A percentile compares a stretch with the other conserved stretches of the same genome.
Evolutionary conservation across 2,329 filamentous ascomycete genomes (phyloP).

Genomic region (Colletotrichum sp.): DNA sequence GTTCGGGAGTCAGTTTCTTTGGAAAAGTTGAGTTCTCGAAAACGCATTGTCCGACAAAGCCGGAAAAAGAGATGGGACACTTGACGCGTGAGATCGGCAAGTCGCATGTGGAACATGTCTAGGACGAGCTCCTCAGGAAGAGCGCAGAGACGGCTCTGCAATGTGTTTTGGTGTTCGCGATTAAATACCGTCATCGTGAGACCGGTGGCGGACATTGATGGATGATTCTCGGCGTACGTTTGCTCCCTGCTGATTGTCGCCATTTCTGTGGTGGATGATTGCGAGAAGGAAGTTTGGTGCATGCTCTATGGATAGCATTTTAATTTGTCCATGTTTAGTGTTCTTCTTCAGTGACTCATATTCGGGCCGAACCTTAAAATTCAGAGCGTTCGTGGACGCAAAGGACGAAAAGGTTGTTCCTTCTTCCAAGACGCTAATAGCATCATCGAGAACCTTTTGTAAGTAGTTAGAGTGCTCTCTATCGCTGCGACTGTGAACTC

Average conservation of each 20-base stretch:
- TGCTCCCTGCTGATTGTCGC: background rate
- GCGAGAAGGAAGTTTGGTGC: background rate
- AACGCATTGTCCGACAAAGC: accelerated
- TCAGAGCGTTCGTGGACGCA: background rate
- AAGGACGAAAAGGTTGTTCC: background rate
- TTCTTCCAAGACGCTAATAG: background rate
- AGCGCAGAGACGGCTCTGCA: background rate
- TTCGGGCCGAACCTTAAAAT: background rate
- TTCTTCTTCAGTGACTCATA: background rate
- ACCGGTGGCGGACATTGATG: accelerated
- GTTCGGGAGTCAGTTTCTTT: accelerated
- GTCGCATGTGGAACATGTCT: background rate
- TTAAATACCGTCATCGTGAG: background rate
- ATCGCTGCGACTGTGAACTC: background rate
- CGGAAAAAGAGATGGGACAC: background rate
- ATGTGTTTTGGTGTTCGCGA: background rate
- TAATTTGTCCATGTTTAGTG: background rate
- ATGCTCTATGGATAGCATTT: background rate
- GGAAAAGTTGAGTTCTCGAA: background rate
- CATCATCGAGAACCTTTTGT: background rate
- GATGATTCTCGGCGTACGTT: background rate
- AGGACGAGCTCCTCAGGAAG: background rate
- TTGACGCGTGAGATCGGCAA: background rate
- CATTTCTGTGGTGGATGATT: background rate
- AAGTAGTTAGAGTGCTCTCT: background rate